Base-by-base conservation (phyloP, 441 rosid species). In the Croton laevigatus region DNA sequence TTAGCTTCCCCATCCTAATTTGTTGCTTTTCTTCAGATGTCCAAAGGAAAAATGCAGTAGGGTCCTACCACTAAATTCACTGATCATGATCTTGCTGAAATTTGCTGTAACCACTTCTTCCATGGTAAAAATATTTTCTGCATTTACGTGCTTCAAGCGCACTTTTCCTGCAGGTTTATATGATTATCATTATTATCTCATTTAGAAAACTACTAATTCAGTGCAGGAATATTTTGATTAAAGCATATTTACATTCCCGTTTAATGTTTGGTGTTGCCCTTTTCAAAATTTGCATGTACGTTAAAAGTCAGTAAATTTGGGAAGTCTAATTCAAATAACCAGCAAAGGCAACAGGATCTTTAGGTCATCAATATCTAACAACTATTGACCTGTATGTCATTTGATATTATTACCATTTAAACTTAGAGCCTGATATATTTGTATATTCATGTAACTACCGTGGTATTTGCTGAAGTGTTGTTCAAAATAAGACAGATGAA, bases 11-110 rank as follows among this genome's bases (percentile, higher is more conserved):
- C 19, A 36, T 59, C 63, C 63, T 59, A 37, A 59, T 59, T 34
- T 59, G 62, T 38, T 36, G 44, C 20, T 17, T 23, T 44, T 23
- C 32, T 45, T 49, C 55, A 34, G 16, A 37, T 16, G 49, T 36
- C 62, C 52, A 38, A 71, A 71, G 62, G 32, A 53, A 40, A 55
- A 36, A 2, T 64, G 40, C 54, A 52, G 45, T 27, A 13, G 40
- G 54, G 54, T 64, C 68, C 68, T 46, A 64, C 38, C 55, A 23
- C 38, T 27, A 27, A 63, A 36, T 6, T 14, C 45, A 59, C 36
- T 59, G 37, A 37, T 59, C 63, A 36, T 59, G 36, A 22, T 36
- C 44, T 59, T 17, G 44, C 45, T 59, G 45, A 59, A 59, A 59
- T 17, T 37, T 5, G 16, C 6, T 59, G 12, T 59, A 42, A 34